phyloP scores from a whole-genome alignment of 208 protist species.

The Leishmania turanica region DNA sequence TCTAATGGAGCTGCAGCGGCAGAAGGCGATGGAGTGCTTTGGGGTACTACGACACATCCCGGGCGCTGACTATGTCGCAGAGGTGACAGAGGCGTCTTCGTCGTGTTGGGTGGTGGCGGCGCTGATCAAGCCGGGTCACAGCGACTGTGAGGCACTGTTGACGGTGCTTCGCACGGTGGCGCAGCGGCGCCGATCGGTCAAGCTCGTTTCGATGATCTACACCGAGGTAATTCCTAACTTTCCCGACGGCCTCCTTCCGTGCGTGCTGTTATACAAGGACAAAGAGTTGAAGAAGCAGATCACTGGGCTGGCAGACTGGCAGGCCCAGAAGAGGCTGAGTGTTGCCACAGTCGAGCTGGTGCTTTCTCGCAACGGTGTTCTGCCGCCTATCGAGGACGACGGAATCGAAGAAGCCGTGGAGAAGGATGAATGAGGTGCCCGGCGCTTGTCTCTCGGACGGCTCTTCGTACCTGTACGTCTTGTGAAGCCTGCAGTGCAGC shows the following conservation, averaged over 20 bases:
- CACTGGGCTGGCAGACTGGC: slow-evolving; percentile 69
- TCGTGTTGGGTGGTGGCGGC: slow-evolving; percentile 70
- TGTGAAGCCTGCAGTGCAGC: background rate
- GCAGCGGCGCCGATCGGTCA: slow-evolving; percentile 67
- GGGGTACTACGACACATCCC: slow-evolving; percentile 72
- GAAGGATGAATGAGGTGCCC: background rate
- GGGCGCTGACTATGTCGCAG: slow-evolving; percentile 71
- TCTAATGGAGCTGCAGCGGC: slow-evolving; percentile 60
- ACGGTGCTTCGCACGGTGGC: slow-evolving; percentile 69
- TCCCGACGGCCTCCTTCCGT: slow-evolving; percentile 76
- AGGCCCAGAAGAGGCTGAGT: slow-evolving; percentile 36
- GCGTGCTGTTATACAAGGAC: slow-evolving; percentile 82
- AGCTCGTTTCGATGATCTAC: slow-evolving; percentile 86
- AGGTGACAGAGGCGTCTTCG: slow-evolving; percentile 83
- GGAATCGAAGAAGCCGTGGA: background rate
- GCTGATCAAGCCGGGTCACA: slow-evolving; percentile 70
- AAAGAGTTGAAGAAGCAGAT: slow-evolving; percentile 71
- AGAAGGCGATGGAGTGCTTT: slow-evolving; percentile 56
- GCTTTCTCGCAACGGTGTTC: slow-evolving; percentile 47
- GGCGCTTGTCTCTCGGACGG: background rate
- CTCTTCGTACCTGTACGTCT: background rate
- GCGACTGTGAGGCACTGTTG: slow-evolving; percentile 80
- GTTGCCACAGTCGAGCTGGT: slow-evolving; percentile 55
- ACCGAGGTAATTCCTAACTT: slow-evolving; percentile 84
- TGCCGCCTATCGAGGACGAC: slow-evolving; percentile 38